phyloP scores from a whole-genome alignment of 768 basidiomycete species.

The Boletus rex-veris region DNA sequence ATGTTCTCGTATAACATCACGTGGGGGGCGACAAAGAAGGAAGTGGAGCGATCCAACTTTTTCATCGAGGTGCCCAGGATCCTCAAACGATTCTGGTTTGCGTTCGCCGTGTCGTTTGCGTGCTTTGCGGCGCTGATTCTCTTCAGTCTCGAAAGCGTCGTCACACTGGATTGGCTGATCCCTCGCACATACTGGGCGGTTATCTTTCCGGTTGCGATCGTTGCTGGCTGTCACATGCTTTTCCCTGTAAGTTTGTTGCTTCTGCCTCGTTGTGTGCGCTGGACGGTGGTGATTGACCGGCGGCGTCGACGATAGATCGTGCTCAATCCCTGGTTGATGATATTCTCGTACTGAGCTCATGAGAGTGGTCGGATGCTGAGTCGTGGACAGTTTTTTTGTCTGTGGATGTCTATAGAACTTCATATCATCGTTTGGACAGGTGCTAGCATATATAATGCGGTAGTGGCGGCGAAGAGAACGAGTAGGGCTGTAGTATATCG shows the following conservation, averaged over 20 bases:
- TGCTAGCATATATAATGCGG: background rate
- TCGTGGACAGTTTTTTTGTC: background rate
- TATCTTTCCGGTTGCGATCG: conserved; percentile 69
- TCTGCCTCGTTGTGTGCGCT: background rate
- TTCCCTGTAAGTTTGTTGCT: conserved; percentile 57
- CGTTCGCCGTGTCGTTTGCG: conserved; percentile 52
- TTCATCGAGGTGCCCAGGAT: conserved; percentile 88
- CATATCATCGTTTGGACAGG: too few relatives aligned
- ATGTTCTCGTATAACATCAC: conserved; percentile 57
- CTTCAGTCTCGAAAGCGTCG: conserved; percentile 42
- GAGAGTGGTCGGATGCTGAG: too few relatives aligned
- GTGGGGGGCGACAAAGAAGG: conserved; percentile 70
- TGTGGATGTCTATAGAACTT: background rate
- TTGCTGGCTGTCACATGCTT: conserved; percentile 62
- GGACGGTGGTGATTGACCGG: background rate
- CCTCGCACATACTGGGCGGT: conserved; percentile 66
- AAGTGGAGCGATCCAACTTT: conserved; percentile 86
- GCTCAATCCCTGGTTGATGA: conserved; percentile 87
- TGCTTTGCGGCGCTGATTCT: conserved; percentile 54
- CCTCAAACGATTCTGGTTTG: conserved; percentile 71
- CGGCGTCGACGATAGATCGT: conserved; percentile 48
- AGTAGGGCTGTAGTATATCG: too few relatives aligned
- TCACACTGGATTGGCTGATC: conserved; percentile 66
- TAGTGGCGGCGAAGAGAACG: background rate
- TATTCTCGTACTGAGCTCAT: conserved; percentile 54